Percentiles rank a stretch among this genome's conserved stretches.
Evolutionary conservation across 2,329 filamentous ascomycete species (phyloP).

Genomic region (Cladophialophora yegresii): DNA sequence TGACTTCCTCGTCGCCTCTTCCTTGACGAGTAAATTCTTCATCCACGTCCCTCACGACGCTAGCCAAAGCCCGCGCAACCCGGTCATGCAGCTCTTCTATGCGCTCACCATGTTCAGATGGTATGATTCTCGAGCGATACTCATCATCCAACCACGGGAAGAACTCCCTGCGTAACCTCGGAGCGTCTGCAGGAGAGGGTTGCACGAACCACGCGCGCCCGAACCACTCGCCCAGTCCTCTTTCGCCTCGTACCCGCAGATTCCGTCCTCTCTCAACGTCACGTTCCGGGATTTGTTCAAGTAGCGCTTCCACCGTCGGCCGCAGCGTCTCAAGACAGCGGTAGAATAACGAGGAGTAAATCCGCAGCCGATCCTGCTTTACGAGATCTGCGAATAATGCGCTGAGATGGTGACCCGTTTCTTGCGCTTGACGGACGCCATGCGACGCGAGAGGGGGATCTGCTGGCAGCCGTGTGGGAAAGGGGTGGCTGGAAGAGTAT

Average conservation of each 20-base stretch:
- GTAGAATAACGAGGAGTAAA: slow-evolving; percentile 87
- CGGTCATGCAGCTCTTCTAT: slow-evolving; percentile 79
- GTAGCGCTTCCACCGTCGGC: slow-evolving; percentile 57
- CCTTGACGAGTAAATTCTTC: slow-evolving; percentile 43
- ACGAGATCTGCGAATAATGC: slow-evolving; percentile 63
- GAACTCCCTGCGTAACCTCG: slow-evolving; percentile 68
- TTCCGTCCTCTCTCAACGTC: slow-evolving; percentile 27
- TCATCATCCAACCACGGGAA: slow-evolving; percentile 53
- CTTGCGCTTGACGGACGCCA: slow-evolving; percentile 77
- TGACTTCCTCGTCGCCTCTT: slow-evolving; percentile 59
- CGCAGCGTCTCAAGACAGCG: slow-evolving; percentile 81
- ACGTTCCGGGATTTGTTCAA: slow-evolving; percentile 28
- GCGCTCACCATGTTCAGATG: slow-evolving; percentile 74
- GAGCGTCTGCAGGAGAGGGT: slow-evolving; percentile 69
- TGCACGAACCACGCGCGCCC: slow-evolving; percentile 83
- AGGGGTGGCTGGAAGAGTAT: slow-evolving; percentile 72
- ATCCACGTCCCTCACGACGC: slow-evolving; percentile 43
- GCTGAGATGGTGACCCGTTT: slow-evolving; percentile 68
- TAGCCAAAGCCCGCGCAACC: slow-evolving; percentile 61
- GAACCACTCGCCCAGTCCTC: slow-evolving; percentile 76
- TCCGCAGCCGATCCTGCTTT: slow-evolving; percentile 52
- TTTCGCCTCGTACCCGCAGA: slow-evolving; percentile 42
- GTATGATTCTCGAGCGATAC: slow-evolving; percentile 65
- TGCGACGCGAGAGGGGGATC: slow-evolving; percentile 87
- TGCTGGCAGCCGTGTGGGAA: slow-evolving; percentile 82